Conservation (phyloP, 2,329 filamentous ascomycete genomes). For the Penicillium sp. region DNA sequence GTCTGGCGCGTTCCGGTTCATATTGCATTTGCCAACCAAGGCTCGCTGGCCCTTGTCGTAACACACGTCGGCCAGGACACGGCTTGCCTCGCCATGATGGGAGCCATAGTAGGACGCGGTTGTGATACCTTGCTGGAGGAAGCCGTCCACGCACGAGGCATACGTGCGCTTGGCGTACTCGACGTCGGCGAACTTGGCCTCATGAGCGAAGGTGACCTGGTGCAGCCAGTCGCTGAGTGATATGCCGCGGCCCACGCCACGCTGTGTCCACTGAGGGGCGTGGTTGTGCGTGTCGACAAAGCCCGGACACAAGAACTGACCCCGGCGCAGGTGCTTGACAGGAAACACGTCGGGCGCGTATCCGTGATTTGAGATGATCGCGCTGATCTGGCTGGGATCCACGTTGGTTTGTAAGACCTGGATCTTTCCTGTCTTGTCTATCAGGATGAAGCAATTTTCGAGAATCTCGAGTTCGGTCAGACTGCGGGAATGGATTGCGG, state of each 20-base stretch:
- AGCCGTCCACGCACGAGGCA: constrained; percentile 55
- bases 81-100: constrained; percentile 31
- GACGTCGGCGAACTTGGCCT: constrained; percentile 60
- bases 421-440: constrained; percentile 34
- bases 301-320: constrained; percentile 36
- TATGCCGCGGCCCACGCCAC: constrained; percentile 46
- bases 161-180: constrained; percentile 58
- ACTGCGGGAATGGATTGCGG: constrained; percentile 34
- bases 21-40: constrained; percentile 40
- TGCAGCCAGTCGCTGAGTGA: constrained; percentile 62
- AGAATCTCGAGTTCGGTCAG: constrained; percentile 32
- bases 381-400: constrained; percentile 22
- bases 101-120: constrained; percentile 42
- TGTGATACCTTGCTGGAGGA: constrained; percentile 56
- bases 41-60: constrained; percentile 36
- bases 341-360: constrained; percentile 29
- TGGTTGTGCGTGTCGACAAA: constrained; percentile 69
- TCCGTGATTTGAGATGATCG: constrained; percentile 26
- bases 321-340: constrained; percentile 29
- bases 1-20: constrained; percentile 48
- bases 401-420: constrained; percentile 28
- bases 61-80: constrained; percentile 38
- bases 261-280: constrained; percentile 58
- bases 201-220: constrained; percentile 64
- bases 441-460: constrained; percentile 34